Percentiles rank a stretch among this genome's conserved stretches.
phyloP scores from a whole-genome alignment of 192 early-diverging fungal species.

The Anaeromyces robustus region DNA sequence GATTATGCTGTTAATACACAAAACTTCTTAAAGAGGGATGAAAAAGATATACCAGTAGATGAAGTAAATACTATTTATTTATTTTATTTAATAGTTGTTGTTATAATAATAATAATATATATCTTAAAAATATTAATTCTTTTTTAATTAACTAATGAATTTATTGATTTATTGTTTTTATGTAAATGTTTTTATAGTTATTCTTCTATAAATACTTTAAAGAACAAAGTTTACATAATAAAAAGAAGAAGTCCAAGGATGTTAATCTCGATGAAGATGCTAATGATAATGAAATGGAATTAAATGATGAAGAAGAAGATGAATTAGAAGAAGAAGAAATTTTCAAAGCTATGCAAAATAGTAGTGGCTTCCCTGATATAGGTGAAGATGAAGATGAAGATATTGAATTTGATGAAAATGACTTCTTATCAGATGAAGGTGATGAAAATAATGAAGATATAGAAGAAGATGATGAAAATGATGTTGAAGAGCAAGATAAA shows the following conservation, averaged over 20 bases:
- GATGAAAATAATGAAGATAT: slow-evolving; percentile 8
- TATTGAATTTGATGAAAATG: slow-evolving; percentile 12
- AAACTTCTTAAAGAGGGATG: slow-evolving; percentile 36
- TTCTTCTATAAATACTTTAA: slow-evolving; percentile 71
- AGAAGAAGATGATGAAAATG: slow-evolving; percentile 11
- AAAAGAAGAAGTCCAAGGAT: slow-evolving; percentile 8
- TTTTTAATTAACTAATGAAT: neutral
- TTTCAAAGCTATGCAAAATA: slow-evolving; percentile 70
- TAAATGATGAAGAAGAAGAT: slow-evolving; percentile 12
- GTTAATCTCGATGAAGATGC: slow-evolving; percentile 13
- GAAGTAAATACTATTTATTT: slow-evolving; percentile 22
- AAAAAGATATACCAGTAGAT: slow-evolving; percentile 53
- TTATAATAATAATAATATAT: neutral
- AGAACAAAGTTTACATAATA: slow-evolving; percentile 24
- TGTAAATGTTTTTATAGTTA: slow-evolving; percentile 14
- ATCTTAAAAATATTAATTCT: too few relatives aligned
- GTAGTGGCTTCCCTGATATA: slow-evolving; percentile 10
- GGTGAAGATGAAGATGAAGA: slow-evolving; percentile 15
- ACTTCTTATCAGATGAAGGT: slow-evolving; percentile 6
- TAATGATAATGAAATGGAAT: slow-evolving; percentile 26
- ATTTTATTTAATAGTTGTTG: neutral
- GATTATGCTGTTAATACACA: slow-evolving; percentile 51
- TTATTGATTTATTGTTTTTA: slow-evolving; percentile 2
- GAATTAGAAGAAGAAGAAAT: slow-evolving; percentile 70
- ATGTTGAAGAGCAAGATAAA: slow-evolving; percentile 13